Evolutionary conservation across 495 filamentous ascomycete genomes (phyloP).

Genomic region (Massariosphaeria phaeospora): DNA sequence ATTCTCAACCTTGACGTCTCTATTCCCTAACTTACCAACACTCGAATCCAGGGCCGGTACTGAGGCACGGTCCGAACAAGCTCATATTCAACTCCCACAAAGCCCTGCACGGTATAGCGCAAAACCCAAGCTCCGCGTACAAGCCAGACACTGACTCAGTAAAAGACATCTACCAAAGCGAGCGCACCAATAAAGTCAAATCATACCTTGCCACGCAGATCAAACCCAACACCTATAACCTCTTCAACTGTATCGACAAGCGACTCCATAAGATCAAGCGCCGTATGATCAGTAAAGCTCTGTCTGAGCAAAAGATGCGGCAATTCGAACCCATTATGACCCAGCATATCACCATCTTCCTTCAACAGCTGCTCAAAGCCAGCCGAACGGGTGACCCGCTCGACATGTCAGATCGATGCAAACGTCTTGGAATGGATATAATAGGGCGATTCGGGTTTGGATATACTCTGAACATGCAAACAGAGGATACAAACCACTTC

Average conservation of each 20-base stretch:
- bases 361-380: slow-evolving; percentile 11
- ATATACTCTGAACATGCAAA: slow-evolving; percentile 30
- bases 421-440: slow-evolving; percentile 34
- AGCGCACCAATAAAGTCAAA: slow-evolving; percentile 1
- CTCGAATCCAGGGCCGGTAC: neutral
- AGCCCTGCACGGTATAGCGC: slow-evolving; percentile 14
- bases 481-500: slow-evolving; percentile 15
- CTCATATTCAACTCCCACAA: slow-evolving; percentile 9
- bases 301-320: slow-evolving; percentile 27
- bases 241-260: slow-evolving; percentile 22
- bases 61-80: slow-evolving; percentile 15
- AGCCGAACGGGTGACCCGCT: slow-evolving; percentile 19
- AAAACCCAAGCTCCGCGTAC: neutral
- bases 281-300: slow-evolving; percentile 15
- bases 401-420: slow-evolving; percentile 7
- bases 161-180: slow-evolving; percentile 11
- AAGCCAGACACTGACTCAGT: neutral
- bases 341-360: slow-evolving; percentile 19
- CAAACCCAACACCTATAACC: slow-evolving; percentile 1
- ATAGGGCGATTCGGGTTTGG: slow-evolving; percentile 36
- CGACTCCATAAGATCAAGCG: slow-evolving; percentile 10
- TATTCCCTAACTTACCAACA: neutral
- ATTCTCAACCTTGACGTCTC: neutral
- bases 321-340: slow-evolving; percentile 19
- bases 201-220: slow-evolving; percentile 8